Conservation (phyloP, 768 basidiomycete genomes). For the Kwoniella mangroviensis region DNA sequence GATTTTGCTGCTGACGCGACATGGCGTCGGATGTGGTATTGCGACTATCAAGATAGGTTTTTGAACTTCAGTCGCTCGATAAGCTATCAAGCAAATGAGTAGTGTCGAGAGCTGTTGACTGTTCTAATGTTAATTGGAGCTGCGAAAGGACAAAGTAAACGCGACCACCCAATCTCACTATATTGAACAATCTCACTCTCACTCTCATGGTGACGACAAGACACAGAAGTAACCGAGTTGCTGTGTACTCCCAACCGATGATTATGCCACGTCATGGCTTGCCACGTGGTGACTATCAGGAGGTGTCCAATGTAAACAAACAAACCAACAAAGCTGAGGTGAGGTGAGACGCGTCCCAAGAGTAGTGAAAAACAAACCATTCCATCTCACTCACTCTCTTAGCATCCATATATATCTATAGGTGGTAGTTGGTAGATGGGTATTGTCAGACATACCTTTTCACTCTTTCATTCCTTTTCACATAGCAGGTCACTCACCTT, state of each 20-base stretch:
- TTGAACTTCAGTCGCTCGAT: neutral
- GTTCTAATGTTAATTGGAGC: neutral
- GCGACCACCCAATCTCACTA: too few relatives aligned
- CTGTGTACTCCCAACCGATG: neutral
- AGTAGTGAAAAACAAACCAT: neutral
- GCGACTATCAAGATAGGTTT: neutral
- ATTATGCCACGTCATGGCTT: neutral
- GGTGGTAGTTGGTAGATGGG: neutral
- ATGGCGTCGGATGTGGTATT: neutral
- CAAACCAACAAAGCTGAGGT: neutral
- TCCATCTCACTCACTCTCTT: neutral
- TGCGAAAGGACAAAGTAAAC: neutral
- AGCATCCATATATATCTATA: neutral
- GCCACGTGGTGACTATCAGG: neutral
- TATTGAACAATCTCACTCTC: too few relatives aligned
- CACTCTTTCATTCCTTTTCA: neutral
- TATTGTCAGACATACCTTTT: neutral
- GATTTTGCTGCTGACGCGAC: slow-evolving; percentile 36
- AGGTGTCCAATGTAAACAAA: neutral
- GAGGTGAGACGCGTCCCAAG: neutral
- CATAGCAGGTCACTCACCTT: neutral
- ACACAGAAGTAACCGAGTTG: neutral
- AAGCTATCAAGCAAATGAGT: neutral
- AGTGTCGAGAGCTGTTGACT: neutral
- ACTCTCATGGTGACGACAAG: neutral